Conservation (phyloP, 768 basidiomycete species). For the Leccinellum albellum region DNA sequence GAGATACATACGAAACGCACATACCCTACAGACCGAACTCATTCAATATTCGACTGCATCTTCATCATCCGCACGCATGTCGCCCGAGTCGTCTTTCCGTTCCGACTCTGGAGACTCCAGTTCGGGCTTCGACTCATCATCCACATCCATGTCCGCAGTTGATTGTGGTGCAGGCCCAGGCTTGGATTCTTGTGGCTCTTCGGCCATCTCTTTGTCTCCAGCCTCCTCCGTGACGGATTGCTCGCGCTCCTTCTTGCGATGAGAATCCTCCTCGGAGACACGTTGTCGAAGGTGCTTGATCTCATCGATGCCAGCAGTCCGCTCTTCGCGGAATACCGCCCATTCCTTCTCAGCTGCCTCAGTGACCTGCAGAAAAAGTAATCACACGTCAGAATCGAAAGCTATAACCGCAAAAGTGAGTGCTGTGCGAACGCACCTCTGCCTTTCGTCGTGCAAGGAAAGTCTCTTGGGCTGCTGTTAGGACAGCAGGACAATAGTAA, state of each 20-base stretch:
- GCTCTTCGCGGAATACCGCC: constrained; percentile 59
- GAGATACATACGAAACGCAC: constrained; percentile 25
- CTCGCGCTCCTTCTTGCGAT: constrained; percentile 41
- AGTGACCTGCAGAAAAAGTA: constrained; percentile 41
- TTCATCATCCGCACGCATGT: constrained; percentile 68
- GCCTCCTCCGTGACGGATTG: constrained; percentile 30
- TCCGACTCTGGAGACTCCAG: constrained; percentile 38
- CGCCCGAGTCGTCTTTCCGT: constrained; percentile 50
- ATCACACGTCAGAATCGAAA: constrained; percentile 1
- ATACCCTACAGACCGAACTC: constrained; percentile 23
- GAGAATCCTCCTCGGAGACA: constrained; percentile 63
- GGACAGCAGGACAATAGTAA: constrained; percentile 70
- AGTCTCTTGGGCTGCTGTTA: constrained; percentile 65
- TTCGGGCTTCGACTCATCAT: constrained; percentile 34
- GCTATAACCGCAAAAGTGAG: background rate
- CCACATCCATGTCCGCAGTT: constrained; percentile 35
- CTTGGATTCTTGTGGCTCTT: constrained; percentile 19
- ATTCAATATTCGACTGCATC: constrained; percentile 75
- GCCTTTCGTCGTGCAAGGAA: constrained; percentile 60
- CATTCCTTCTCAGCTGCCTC: constrained; percentile 69
- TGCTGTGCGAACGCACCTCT: constrained; percentile 43
- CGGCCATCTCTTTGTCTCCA: constrained; percentile 35
- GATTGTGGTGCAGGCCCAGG: constrained; percentile 16
- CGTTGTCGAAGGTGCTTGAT: constrained; percentile 58
- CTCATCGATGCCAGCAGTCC: constrained; percentile 54